Conservation (phyloP, 2,329 filamentous ascomycete genomes). For the Ustilaginoidea virens region DNA sequence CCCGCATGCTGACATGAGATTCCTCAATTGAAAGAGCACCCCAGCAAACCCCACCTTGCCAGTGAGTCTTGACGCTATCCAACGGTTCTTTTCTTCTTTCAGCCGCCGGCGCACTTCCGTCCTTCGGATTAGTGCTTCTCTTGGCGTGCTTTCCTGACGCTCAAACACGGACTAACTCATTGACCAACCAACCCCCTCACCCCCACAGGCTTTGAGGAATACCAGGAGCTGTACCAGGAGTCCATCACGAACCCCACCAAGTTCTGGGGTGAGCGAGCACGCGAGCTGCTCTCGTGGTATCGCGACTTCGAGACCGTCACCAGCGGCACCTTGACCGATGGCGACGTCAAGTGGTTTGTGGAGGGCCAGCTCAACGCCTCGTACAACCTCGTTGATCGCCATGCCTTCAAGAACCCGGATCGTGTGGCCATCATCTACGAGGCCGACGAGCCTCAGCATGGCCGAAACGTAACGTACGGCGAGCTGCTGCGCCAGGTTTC, state of each 20-base stretch:
- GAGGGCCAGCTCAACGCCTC: constrained; percentile 90
- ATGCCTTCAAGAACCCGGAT: constrained; percentile 88
- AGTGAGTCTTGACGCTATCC: no score
- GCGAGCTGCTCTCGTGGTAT: constrained; percentile 81
- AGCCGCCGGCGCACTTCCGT: no score
- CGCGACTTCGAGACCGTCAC: constrained; percentile 83
- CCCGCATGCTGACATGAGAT: constrained; percentile 10
- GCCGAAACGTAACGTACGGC: constrained; percentile 80
- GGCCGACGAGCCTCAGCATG: constrained; percentile 77
- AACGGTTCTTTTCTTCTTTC: no score
- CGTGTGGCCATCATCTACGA: constrained; percentile 97
- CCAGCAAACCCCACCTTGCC: constrained; percentile 50
- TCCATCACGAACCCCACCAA: constrained; percentile 79
- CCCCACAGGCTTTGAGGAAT: constrained; percentile 43
- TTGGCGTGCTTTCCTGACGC: no score
- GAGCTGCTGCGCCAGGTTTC: constrained; percentile 90
- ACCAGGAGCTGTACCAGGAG: constrained; percentile 56
- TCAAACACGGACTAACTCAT: background rate
- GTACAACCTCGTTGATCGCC: constrained; percentile 94
- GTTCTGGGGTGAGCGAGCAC: constrained; percentile 80
- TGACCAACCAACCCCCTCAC: background rate
- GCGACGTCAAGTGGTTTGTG: constrained; percentile 87
- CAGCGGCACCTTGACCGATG: constrained; percentile 57
- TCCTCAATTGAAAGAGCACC: constrained; percentile 42
- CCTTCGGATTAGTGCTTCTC: no score